A percentile compares a stretch with the other conserved stretches of the same genome.
Conservation (phyloP, 352 stramenopile species). For the Phytophthora quininea region DNA sequence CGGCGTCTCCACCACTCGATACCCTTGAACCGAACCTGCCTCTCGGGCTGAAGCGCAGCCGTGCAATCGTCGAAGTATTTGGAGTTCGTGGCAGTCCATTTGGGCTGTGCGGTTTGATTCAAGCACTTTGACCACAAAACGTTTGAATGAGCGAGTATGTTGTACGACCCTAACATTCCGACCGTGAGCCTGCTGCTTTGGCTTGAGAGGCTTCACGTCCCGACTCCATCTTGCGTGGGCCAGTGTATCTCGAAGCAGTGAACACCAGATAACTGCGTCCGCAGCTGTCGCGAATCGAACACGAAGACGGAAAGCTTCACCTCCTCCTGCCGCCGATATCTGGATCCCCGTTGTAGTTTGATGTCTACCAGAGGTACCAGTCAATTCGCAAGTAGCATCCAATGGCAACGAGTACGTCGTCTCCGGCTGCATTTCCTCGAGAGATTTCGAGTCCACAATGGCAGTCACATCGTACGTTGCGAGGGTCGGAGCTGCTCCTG, state of each 20-base stretch:
- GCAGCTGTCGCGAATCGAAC: constrained; percentile 59
- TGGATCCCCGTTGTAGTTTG: too few species aligned
- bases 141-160: constrained; percentile 11
- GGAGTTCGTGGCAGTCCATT: constrained; percentile 41
- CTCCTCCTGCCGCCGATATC: too few species aligned
- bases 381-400: constrained; percentile 38
- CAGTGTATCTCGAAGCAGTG: constrained; percentile 44
- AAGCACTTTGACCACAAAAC: constrained; percentile 59
- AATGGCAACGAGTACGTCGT: constrained; percentile 30
- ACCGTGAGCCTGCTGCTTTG: not conserved
- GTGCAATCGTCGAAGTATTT: constrained; percentile 46
- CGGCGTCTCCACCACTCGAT: constrained; percentile 58
- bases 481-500: constrained; percentile 34
- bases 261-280: constrained; percentile 58
- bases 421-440: constrained; percentile 14
- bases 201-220: constrained; percentile 28
- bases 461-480: constrained; percentile 24
- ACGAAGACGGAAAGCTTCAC: constrained; percentile 31
- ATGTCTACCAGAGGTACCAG: not conserved
- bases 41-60: constrained; percentile 11
- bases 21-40: constrained; percentile 40
- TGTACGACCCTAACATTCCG: constrained; percentile 17
- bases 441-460: not conserved
- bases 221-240: constrained; percentile 43
- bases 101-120: constrained; percentile 13